Evolutionary conservation across 306 rosid genomes (phyloP).

Genomic region (Corylus heterophylla): DNA sequence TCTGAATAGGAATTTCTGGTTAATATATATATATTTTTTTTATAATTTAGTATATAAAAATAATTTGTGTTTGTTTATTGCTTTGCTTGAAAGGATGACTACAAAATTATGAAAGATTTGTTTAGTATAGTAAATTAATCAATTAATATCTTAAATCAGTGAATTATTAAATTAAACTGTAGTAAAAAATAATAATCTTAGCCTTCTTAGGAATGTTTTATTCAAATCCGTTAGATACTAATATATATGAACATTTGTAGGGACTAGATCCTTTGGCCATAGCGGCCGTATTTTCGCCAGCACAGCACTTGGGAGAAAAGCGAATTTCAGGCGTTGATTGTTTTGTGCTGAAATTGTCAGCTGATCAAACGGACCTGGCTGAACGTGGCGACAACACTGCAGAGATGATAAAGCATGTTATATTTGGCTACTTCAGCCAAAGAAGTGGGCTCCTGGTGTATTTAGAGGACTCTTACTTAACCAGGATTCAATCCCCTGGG

Average conservation of each 20-base stretch:
- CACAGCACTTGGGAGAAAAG: slow-evolving; percentile 89
- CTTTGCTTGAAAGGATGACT: no score
- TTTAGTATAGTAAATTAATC: no score
- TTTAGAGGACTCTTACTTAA: slow-evolving; percentile 82
- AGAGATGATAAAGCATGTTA: slow-evolving; percentile 84
- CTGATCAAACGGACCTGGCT: slow-evolving; percentile 66
- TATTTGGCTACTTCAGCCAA: slow-evolving; percentile 91
- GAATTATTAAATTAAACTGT: no score
- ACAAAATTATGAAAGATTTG: no score
- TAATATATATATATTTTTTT: no score
- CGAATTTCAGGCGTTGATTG: slow-evolving; percentile 66
- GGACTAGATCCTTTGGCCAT: slow-evolving; percentile 89
- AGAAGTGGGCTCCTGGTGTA: slow-evolving; percentile 69
- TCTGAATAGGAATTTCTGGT: no score
- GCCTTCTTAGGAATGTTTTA: no score
- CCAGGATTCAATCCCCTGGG: slow-evolving; percentile 90
- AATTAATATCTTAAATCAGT: no score
- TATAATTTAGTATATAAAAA: no score
- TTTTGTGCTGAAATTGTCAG: slow-evolving; percentile 72
- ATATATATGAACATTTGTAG: slow-evolving; percentile 31
- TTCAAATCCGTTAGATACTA: no score
- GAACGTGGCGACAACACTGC: slow-evolving; percentile 90
- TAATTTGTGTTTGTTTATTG: no score
- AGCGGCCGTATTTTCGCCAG: slow-evolving; percentile 66
- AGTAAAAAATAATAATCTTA: no score